Base-by-base conservation (phyloP, 495 filamentous ascomycete genomes). In the Friedmanniomyces endolithicus region DNA sequence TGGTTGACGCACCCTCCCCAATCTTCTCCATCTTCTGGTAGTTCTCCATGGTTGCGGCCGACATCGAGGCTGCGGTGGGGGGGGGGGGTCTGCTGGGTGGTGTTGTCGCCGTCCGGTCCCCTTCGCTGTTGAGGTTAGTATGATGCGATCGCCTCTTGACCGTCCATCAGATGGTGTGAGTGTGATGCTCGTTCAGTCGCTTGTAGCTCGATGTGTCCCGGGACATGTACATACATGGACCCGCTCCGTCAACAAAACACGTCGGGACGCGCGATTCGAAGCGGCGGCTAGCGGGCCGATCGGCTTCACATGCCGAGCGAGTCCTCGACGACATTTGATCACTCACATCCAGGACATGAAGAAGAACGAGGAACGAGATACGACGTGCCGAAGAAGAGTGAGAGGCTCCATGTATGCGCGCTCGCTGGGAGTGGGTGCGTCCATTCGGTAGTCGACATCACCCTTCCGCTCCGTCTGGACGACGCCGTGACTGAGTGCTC, bases 11-110 rank as follows among this genome's bases (percentile, higher is more conserved):
- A 95, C 92, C 92, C 78, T 99, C 92, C 63, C 92, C 92, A 70
- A 99, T 94, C 75, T 99, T 99, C 76, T 99, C 92, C 55, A 99
- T 85, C 74, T 96, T 96, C 75, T 97, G 89, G 71, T 99, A 99
- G 70, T 96, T 95, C 68, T 99, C 92, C 92, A 99, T 99, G 2
- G 25, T 50, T 25, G 20, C 44, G 44, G 44, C 20, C 44, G 49
- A 41, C 49, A 27, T 52, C 11, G n/a, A 14, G 33, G 48, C 47
- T 23, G 6, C 11, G 39, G 11, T 50, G 27, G 46, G 17, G 29
- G 17, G 19, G 29, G 25, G 6, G 25, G 25, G 45, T 39, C 40
- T 25, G 2, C 35, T 35, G 11, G 35, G 12, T 22, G 6, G 35
- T 52, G 22, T 47, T 47, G 44, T 47, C 19, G 17, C 39, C 39